Evolutionary conservation across 2,329 filamentous ascomycete genomes (phyloP).

Genomic region (Sarocladium oryzae): DNA sequence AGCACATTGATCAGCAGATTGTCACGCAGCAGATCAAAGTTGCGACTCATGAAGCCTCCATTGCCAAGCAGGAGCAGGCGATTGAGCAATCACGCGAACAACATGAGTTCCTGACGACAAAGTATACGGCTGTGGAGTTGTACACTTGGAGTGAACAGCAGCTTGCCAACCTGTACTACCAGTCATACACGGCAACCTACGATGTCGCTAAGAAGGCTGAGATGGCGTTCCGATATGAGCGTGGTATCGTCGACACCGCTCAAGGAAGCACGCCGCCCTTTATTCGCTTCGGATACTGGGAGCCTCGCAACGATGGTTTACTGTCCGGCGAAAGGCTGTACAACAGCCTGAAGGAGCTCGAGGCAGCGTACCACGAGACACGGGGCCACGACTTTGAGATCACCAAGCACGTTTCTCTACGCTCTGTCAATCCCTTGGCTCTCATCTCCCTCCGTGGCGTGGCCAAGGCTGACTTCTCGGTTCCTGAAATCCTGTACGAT

Average conservation of each 20-base stretch:
- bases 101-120: neutral
- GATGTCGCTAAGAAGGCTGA: conserved; percentile 9
- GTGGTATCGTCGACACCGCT: neutral
- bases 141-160: conserved; percentile 10
- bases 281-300: conserved; percentile 6
- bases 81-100: neutral
- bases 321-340: conserved; percentile 6
- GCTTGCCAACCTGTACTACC: neutral
- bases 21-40: neutral
- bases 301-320: conserved; percentile 1
- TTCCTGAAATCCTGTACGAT: conserved; percentile 29
- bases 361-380: conserved; percentile 7
- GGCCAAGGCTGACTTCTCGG: conserved; percentile 3
- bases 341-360: conserved; percentile 5
- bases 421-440: conserved; percentile 8
- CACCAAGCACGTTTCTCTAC: conserved; percentile 11
- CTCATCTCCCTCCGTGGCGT: conserved; percentile 9
- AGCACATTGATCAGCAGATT: conserved; percentile 13
- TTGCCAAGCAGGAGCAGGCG: neutral
- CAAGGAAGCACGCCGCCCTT: neutral
- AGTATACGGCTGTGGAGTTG: neutral
- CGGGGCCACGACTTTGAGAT: conserved; percentile 12
- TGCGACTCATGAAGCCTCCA: neutral
- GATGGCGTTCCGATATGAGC: conserved; percentile 11
- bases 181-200: conserved; percentile 1